A percentile compares a stretch with the other conserved stretches of the same genome.
Evolutionary conservation across 208 protist species (phyloP).

Genomic region (Tritrichomonas musculus): DNA sequence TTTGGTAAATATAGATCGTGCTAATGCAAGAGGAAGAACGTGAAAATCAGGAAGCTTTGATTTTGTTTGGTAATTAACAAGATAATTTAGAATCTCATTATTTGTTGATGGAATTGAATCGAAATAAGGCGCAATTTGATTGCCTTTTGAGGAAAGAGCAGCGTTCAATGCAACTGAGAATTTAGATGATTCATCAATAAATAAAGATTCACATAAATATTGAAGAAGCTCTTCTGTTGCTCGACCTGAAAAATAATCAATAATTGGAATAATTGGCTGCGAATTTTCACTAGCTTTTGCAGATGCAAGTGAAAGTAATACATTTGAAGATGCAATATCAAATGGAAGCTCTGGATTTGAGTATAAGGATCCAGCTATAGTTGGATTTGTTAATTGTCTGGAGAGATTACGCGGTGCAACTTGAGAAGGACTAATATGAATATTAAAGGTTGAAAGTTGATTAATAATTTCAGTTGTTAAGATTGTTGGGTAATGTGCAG

Average conservation of each 20-base stretch:
- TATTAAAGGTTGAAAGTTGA: not conserved
- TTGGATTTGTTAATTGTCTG: not conserved
- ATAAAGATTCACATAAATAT: not conserved
- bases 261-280: not conserved
- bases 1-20: not conserved
- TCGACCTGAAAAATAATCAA: not conserved
- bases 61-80: not conserved
- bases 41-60: not conserved
- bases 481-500: not conserved
- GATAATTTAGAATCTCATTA: not conserved
- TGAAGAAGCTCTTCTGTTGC: not conserved
- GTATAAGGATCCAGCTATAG: not conserved
- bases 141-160: not conserved
- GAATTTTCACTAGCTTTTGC: not conserved
- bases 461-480: not conserved
- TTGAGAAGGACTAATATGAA: not conserved
- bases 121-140: not conserved
- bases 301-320: not conserved
- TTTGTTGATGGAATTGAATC: not conserved
- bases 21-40: not conserved
- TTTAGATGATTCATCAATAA: not conserved
- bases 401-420: not conserved
- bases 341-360: not conserved
- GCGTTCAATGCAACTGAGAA: not conserved
- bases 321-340: not conserved